phyloP scores from a whole-genome alignment of 164 flowering plant species.

The Brasenia schreberi region DNA sequence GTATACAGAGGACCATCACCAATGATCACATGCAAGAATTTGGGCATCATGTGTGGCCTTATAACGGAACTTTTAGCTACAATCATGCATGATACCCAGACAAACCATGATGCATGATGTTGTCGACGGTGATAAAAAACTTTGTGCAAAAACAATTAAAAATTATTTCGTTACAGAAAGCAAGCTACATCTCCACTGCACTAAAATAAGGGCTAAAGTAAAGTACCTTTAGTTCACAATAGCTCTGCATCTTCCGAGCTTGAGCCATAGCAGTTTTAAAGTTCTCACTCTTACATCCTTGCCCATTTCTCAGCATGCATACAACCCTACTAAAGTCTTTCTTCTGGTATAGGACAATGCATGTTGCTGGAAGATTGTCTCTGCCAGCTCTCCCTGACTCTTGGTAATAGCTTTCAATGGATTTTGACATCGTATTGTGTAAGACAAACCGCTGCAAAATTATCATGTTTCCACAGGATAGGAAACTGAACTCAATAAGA shows the following conservation, averaged over 20 bases:
- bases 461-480: not conserved
- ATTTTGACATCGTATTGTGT: constrained; percentile 90
- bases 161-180: too few species aligned
- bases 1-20: too few species aligned
- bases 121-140: too few species aligned
- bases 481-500: not conserved
- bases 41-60: too few species aligned
- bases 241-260: constrained; percentile 76
- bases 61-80: too few species aligned
- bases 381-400: constrained; percentile 98
- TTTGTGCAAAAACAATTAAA: too few species aligned
- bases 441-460: constrained; percentile 72
- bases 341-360: constrained; percentile 79
- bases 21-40: too few species aligned
- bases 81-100: too few species aligned
- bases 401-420: constrained; percentile 97
- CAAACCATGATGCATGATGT: too few species aligned
- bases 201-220: too few species aligned
- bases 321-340: constrained; percentile 95
- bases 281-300: constrained; percentile 39
- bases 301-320: constrained; percentile 75
- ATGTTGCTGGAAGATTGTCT: constrained; percentile 64
- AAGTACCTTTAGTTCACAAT: constrained; percentile 83
- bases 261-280: constrained; percentile 71
- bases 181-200: too few species aligned